Base-by-base conservation (phyloP, 2,329 filamentous ascomycete genomes). In the Hymenoscyphus scutula region DNA sequence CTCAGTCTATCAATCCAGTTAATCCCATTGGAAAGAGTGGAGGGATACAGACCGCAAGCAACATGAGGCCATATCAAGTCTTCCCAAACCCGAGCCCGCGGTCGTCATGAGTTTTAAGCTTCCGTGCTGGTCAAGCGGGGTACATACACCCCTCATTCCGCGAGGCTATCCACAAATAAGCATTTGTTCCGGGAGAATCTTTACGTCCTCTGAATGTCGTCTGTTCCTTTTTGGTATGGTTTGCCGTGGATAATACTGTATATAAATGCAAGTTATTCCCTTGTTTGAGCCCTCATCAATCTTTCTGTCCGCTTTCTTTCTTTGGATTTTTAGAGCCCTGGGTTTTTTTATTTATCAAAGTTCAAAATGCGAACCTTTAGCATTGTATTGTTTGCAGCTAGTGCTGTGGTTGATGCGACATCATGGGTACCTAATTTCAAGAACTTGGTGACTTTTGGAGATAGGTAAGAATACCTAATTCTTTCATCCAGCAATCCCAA, bases 401-500 rank as follows among this genome's bases (percentile, higher is more conserved):
- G 45, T 10, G 45, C 23, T 13, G 45, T 13, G 3, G 45, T 51
- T 51, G 45, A 51, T 13, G 19, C 19, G 1, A 51, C 25, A 10
- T 37, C 51, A 48, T 73, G 70, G 70, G 60, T 80, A 48, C 75
- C 76, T 34, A 77, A 79, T 41, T 86, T 91, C 71, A 80, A 84
- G 30, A 87, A 84, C 57, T 73, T 91, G 41, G 82, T 91, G 45
- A 81, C 86, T 0, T 92, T 92, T 71, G 89, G 89, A 13, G 88
- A 92, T 74, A 91, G 88, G 72, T 74, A 61, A 67, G 66, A n/a
- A n/a, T n/a, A 4, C 6, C 23, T 5, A 54, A n/a, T n/a, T n/a
- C n/a, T n/a, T n/a, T n/a, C n/a, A n/a, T n/a, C n/a, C n/a, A n/a
- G n/a, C n/a, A n/a, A n/a, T n/a, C n/a, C n/a, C n/a, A n/a, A n/a